These are phyloP conservation scores for Elsinoe arachidis DNA, from an alignment of 2,329 filamentous ascomycete species.

Conservation along the genomic window DNA sequence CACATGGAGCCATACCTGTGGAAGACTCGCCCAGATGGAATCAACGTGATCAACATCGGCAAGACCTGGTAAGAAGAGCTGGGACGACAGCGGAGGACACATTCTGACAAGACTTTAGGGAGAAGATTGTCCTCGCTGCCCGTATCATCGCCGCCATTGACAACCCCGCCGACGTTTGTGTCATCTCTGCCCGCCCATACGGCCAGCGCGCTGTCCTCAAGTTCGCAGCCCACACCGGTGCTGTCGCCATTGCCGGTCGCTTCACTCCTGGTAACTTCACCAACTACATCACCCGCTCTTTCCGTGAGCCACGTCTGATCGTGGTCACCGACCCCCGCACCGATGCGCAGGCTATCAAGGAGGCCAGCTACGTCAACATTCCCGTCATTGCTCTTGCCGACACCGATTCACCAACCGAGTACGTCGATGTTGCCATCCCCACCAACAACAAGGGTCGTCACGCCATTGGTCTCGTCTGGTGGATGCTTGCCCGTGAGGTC, in stretches of 20 bases:
- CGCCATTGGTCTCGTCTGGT: conserved; percentile 97
- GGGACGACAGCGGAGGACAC: not conserved
- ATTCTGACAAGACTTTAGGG: conserved; percentile 49
- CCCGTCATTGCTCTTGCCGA: conserved; percentile 98
- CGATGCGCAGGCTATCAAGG: conserved; percentile 99
- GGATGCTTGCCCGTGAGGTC: conserved; percentile 99
- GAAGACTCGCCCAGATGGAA: conserved; percentile 97
- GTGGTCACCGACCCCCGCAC: conserved; percentile 99
- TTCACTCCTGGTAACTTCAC: conserved; percentile 99
- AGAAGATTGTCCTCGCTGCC: conserved; percentile 98
- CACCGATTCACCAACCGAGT: conserved; percentile 98
- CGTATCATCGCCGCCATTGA: conserved; percentile 98
- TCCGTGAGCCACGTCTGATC: conserved; percentile 99
- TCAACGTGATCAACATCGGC: conserved; percentile 99
- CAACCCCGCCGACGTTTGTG: conserved; percentile 98
- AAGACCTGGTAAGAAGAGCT: conserved; percentile 81
- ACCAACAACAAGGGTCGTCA: conserved; percentile 99
- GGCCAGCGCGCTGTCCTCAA: conserved; percentile 99
- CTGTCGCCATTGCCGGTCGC: conserved; percentile 94
- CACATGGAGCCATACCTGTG: conserved; percentile 99
- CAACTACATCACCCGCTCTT: conserved; percentile 99
- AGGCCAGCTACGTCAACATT: conserved; percentile 99
- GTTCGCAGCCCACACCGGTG: conserved; percentile 97
- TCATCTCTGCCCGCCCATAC: conserved; percentile 99
- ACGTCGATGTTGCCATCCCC: conserved; percentile 98